Base-by-base conservation (phyloP, 1,139 yeast genomes). In the Suhomyces terraborum region DNA sequence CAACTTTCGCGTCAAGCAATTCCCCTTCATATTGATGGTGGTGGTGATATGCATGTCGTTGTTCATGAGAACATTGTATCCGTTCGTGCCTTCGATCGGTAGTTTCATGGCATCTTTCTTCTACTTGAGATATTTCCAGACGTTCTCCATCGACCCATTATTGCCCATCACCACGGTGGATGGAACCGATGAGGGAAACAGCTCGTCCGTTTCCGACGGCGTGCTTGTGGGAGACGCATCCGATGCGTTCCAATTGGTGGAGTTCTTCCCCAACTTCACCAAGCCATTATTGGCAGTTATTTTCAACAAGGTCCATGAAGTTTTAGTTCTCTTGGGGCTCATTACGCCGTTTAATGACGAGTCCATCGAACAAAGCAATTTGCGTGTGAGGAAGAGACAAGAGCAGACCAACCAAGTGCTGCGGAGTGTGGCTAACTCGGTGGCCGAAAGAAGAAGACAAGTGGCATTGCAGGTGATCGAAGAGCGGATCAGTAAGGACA, bases 381-480 rank as follows among this genome's bases (percentile, higher is more conserved):
- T 81, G 40, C 70, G 89, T 48, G 87, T 89, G 51, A 81, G 66
- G 67, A 85, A 72, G 64, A 69, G 70, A 64, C 77, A 54, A 62
- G 76, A 73, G 40, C 76, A 71, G 44, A 63, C 61, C 12, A 69
- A 59, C 48, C 72, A 67, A 50, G 56, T 65, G 19, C 67, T 67
- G 45, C 68, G 67, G 49, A 65, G 56, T 46, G 71, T 54, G 34
- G 75, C 84, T 14, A 74, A 76, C 54, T 77, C 85, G 34, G 82
- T 79, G 4, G 91, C 93, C 13, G 96, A 88, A 56, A 77, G 96
- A 59, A 77, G 96, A 62, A 76, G 95, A 60, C 93, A 86, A 52
- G 80, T 88, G 35, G 96, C 96, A 0, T 65, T 88, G 43, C 85
- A 86, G 54, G 93, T 88, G 20, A 70, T 88, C 46, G 94, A 87